Evolutionary conservation across 2,329 filamentous ascomycete species (phyloP), one percentile per base, ranked within the genome.

Genomic region (Paecilomyces formosus): DNA sequence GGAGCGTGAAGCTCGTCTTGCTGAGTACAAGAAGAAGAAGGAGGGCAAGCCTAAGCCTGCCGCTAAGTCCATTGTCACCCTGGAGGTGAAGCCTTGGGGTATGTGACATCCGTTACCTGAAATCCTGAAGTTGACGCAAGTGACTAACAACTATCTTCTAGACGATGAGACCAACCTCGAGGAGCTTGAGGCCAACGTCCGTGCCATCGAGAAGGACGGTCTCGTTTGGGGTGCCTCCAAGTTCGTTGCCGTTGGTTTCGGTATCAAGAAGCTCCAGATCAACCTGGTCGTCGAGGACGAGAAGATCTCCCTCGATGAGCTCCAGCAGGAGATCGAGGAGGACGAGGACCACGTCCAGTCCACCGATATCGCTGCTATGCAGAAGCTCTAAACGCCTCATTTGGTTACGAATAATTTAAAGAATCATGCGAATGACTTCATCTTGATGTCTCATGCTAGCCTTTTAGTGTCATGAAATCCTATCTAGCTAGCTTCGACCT

Each of bases 81-180:
- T 99, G 67, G 93, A 97, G 72, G 89, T 99, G 67, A 99, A 99
- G 87, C 94, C 94, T 72, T 97, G 94, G 93, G 94, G 93, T 96
- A 89, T 68, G 89, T 82, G 61, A 62, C 54, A 59, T 50, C 1
- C 45, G 21, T 12, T 18, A 9, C 55, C 4, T 12, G 21, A 49
- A 57, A 5, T 53, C 26, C 12, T 9, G 21, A 2, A 4, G 51
- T 71, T 64, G 45, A 18, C 31, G 13, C 4, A 31, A 45, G 33
- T 26, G 26, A 26, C 26, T 56, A 49, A 65, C 53, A 28, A 30
- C 3, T 15, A 51, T 57, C n/a, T 33, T 33, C 11, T 59, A 85
- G 90, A 96, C 79, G 92, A 97, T 70, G 92, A 96, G 87, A 97
- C 93, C 70, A 84, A 95, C 79, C 92, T 97, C 86, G 83, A 80